Base-by-base conservation (phyloP, 805 yeast species). In the Candida ficus region DNA sequence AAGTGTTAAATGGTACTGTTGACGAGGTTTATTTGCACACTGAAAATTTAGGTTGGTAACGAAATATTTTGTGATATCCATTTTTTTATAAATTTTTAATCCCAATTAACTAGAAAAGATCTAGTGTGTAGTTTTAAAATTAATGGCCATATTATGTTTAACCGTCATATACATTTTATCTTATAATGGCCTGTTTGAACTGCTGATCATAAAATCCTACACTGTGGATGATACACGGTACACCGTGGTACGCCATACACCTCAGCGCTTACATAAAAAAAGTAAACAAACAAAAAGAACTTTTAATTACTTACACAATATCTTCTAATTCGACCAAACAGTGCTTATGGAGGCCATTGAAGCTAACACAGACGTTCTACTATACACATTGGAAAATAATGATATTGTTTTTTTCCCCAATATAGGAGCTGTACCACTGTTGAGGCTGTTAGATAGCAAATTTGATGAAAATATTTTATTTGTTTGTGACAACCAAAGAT, bases 11-110 rank as follows among this genome's bases (percentile, higher is more conserved):
- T 2, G 41, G 47, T 5, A 35, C 10, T 7, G 55, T 70, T 12
- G 68, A 66, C 33, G 80, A 75, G 49, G 58, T 74, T 12, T 73
- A 64, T 40, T 52, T 75, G 23, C 78, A 75, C 45, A 70, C 78
- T 0, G 81, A 75, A 49, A 57, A 69, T 27, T 75, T 71, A 51
- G 75, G 76, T 1, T 75, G 66, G 63, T 66, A 23, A 47, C n/a
- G n/a, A n/a, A n/a, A n/a, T n/a, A n/a, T n/a, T n/a, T n/a, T n/a
- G n/a, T n/a, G n/a, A n/a, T n/a, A n/a, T n/a, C n/a, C n/a, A n/a
- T n/a, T n/a, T n/a, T n/a, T n/a, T n/a, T n/a, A n/a, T n/a, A n/a
- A n/a, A n/a, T n/a, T n/a, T n/a, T n/a, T n/a, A n/a, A n/a, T n/a
- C n/a, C n/a, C n/a, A n/a, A n/a, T n/a, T n/a, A n/a, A n/a, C n/a